These are phyloP conservation scores for Balamuthia mandrillaris DNA, from an alignment of 208 protist species.

Conservation along the genomic window DNA sequence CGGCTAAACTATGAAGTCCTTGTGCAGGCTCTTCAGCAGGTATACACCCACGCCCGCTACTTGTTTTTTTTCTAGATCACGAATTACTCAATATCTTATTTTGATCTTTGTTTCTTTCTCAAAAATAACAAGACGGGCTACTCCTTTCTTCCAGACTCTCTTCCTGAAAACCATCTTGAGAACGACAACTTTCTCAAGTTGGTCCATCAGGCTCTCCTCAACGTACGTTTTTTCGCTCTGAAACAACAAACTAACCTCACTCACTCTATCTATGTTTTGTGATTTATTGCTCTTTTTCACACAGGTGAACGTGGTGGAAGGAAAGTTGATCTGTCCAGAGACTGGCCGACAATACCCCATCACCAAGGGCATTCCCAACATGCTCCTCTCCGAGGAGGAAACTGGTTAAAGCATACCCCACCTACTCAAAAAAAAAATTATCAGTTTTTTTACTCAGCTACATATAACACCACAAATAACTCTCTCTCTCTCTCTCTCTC, in stretches of 20 bases:
- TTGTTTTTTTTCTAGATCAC: slow-evolving; percentile 2
- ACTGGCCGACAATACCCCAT: not conserved
- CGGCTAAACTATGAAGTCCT: slow-evolving; percentile 44
- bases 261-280: not conserved
- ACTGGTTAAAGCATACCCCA: too few species aligned
- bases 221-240: not conserved
- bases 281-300: too few species aligned
- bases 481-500: too few species aligned
- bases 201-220: not conserved
- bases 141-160: not conserved
- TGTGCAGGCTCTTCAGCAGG: not conserved
- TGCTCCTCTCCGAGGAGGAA: slow-evolving; percentile 38
- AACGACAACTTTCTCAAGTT: not conserved
- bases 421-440: too few species aligned
- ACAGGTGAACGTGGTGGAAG: slow-evolving; percentile 24
- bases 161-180: not conserved
- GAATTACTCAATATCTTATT: not conserved
- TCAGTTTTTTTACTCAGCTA: too few species aligned
- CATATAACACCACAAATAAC: too few species aligned
- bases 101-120: not conserved
- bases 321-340: slow-evolving; percentile 18
- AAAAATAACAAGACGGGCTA: not conserved
- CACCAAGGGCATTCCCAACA: slow-evolving; percentile 40
- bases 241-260: not conserved
- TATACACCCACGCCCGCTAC: not conserved